Conservation (phyloP, 2,329 filamentous ascomycete species). For the Clarireedia sp. region DNA sequence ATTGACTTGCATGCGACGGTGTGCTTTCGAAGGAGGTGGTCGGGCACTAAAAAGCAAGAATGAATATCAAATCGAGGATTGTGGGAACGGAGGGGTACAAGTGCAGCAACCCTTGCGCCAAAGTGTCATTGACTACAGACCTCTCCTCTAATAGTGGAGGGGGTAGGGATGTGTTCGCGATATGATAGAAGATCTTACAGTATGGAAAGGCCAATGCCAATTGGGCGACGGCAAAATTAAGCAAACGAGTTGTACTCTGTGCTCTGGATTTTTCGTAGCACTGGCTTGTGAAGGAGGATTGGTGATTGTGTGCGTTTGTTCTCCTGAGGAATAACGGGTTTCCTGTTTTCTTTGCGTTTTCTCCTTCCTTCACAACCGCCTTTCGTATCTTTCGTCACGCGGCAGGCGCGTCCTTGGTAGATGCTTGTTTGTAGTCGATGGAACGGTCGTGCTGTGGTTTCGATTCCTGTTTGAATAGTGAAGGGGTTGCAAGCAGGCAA, state of each 20-base stretch:
- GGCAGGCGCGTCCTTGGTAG: constrained; percentile 8
- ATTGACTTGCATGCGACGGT: constrained; percentile 6
- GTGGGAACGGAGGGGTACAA: constrained; percentile 10
- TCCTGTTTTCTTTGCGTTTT: background rate
- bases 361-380: constrained; percentile 1
- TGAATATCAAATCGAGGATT: constrained; percentile 5
- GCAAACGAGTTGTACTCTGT: background rate
- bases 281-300: background rate
- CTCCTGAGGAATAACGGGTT: background rate
- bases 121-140: constrained; percentile 13
- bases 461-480: too few species aligned
- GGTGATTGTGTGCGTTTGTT: background rate
- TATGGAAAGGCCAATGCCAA: background rate
- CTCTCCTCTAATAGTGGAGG: background rate
- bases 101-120: constrained; percentile 16
- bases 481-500: background rate
- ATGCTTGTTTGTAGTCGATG: background rate
- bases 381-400: constrained; percentile 4
- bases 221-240: background rate
- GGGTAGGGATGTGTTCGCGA: background rate
- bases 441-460: background rate
- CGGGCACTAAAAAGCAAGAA: constrained; percentile 1
- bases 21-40: background rate
- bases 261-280: background rate
- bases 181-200: background rate